A percentile compares a stretch with the other conserved stretches of the same genome.
Evolutionary conservation across 169 alveolate species (phyloP).

Genomic region (Cryptosporidium andersoni): DNA sequence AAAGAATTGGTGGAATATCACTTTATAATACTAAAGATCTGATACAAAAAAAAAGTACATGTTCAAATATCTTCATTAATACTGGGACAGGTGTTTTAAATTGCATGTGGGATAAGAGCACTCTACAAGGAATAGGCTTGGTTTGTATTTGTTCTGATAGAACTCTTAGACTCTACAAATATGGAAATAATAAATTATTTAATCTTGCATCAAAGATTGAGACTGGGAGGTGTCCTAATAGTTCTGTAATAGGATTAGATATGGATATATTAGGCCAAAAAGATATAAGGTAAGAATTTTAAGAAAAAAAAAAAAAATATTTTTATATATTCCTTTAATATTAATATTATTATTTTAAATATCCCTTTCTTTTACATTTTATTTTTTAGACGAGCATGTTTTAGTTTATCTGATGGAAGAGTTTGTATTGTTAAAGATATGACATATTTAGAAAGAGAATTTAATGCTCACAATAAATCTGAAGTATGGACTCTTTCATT

Average conservation of each 20-base stretch:
- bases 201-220: too few relatives aligned
- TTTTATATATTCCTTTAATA: not conserved
- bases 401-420: conserved; percentile 68
- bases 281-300: conserved; percentile 28
- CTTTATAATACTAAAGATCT: conserved; percentile 15
- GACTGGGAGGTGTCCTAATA: too few relatives aligned
- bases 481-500: conserved; percentile 66
- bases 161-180: conserved; percentile 11
- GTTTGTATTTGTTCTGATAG: conserved; percentile 46
- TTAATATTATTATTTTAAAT: not conserved
- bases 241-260: too few relatives aligned
- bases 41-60: not conserved
- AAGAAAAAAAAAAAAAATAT: conserved; percentile 5
- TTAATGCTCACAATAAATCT: conserved; percentile 39
- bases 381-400: conserved; percentile 26
- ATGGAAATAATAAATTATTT: too few relatives aligned
- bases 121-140: not conserved
- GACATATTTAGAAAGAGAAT: conserved; percentile 29
- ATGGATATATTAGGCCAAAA: conserved; percentile 13
- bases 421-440: conserved; percentile 29
- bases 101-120: conserved; percentile 43
- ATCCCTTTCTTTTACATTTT: not conserved
- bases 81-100: conserved; percentile 61
- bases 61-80: not conserved
- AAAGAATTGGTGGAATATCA: conserved; percentile 33